Conservation (phyloP, 495 filamentous ascomycete genomes). For the Talaromyces thailandensis region DNA sequence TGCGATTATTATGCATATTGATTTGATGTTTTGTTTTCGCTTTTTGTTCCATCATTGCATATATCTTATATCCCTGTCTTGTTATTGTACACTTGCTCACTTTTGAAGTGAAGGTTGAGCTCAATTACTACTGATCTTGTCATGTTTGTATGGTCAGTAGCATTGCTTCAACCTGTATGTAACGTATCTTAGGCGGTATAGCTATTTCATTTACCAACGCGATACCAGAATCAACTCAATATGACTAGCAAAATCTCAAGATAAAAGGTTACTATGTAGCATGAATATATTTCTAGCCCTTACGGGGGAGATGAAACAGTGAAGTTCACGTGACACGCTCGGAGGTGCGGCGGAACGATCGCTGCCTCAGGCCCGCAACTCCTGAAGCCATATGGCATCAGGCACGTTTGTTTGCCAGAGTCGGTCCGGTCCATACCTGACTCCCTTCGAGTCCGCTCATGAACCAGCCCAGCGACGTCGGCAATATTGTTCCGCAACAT, state of each 20-base stretch:
- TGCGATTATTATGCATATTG: not conserved
- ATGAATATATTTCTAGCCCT: not conserved
- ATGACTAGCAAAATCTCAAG: not conserved
- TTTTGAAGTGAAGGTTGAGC: slow-evolving; percentile 9
- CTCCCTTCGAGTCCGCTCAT: not conserved
- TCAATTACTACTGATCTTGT: not conserved
- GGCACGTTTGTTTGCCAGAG: not conserved
- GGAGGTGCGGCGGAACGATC: not conserved
- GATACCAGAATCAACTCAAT: not conserved
- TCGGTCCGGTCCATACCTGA: not conserved
- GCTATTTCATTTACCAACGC: not conserved
- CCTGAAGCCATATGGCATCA: slow-evolving; percentile 2
- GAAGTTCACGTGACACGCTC: not conserved
- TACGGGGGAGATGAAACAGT: not conserved
- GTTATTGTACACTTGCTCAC: slow-evolving; percentile 9
- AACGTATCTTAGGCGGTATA: not conserved
- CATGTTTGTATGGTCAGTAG: not conserved
- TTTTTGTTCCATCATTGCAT: slow-evolving; percentile 13
- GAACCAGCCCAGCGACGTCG: not conserved
- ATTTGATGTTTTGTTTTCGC: not conserved
- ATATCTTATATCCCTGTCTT: slow-evolving; percentile 21
- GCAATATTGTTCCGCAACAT: not conserved
- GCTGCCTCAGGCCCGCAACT: not conserved
- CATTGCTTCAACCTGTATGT: slow-evolving; percentile 3
- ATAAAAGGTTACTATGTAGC: not conserved